A percentile compares a stretch with the other conserved stretches of the same genome.
Evolutionary conservation across 352 stramenopile species (phyloP).

Genomic region (Pythium volutum): DNA sequence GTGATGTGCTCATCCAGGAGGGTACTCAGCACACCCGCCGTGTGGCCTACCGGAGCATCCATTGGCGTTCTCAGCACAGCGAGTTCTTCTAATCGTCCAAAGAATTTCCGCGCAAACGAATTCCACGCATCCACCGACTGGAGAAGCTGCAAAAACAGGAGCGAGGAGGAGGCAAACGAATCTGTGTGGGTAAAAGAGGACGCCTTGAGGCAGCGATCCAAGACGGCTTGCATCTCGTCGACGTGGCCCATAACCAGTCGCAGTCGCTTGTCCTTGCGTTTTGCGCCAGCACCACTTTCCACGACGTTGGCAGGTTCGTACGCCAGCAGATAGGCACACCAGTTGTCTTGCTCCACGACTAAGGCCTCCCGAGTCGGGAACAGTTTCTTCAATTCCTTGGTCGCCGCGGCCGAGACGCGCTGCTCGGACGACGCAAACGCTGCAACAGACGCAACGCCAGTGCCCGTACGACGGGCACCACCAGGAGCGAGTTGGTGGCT

Average conservation of each 20-base stretch:
- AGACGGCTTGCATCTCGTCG: conserved; percentile 20
- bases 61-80: conserved; percentile 12
- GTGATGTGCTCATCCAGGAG: conserved; percentile 9
- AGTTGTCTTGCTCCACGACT: conserved; percentile 29
- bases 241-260: conserved; percentile 18
- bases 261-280: conserved; percentile 28
- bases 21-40: conserved; percentile 7
- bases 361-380: conserved; percentile 29
- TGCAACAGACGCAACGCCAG: conserved; percentile 31
- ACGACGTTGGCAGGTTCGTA: conserved; percentile 26
- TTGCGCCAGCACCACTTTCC: background rate
- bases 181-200: background rate
- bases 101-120: conserved; percentile 10
- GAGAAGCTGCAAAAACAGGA: conserved; percentile 7
- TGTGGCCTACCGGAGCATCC: conserved; percentile 9
- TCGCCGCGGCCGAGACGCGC: conserved; percentile 47
- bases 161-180: background rate
- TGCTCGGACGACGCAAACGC: conserved; percentile 33
- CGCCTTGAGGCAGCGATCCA: conserved; percentile 1
- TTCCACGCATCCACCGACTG: conserved; percentile 19
- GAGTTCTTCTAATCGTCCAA: conserved; percentile 16
- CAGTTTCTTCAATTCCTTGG: conserved; percentile 51
- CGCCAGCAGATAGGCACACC: conserved; percentile 41
- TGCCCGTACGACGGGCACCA: conserved; percentile 36
- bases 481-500: conserved; percentile 34